phyloP scores from a whole-genome alignment of 2,329 filamentous ascomycete species.

The Cryphonectria japonica region DNA sequence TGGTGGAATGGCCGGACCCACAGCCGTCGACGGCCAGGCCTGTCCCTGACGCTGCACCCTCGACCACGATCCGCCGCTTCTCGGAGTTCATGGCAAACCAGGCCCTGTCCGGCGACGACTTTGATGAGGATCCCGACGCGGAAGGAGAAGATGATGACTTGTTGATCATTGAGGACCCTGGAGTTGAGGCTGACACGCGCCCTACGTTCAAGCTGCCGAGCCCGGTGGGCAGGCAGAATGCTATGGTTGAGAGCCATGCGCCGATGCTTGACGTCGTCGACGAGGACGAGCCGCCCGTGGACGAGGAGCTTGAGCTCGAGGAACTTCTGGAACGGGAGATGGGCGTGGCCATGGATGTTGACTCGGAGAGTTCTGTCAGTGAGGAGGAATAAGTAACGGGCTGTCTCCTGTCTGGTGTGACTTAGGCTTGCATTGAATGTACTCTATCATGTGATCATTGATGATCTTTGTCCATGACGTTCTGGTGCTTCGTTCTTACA shows the following conservation, averaged over 20 bases:
- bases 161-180: conserved; percentile 43
- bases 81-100: conserved; percentile 53
- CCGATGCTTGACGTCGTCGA: conserved; percentile 31
- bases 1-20: conserved; percentile 63
- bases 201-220: conserved; percentile 57
- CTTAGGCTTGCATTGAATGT: background rate
- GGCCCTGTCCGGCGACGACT: conserved; percentile 46
- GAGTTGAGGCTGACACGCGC: conserved; percentile 43
- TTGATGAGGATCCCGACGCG: conserved; percentile 49
- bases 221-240: conserved; percentile 47
- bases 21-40: conserved; percentile 41
- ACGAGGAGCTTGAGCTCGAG: conserved; percentile 56
- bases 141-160: conserved; percentile 49
- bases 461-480: background rate
- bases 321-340: conserved; percentile 61
- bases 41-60: conserved; percentile 43
- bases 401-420: background rate
- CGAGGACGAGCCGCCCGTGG: conserved; percentile 46
- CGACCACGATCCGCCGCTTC: conserved; percentile 50
- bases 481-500: background rate
- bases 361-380: conserved; percentile 67
- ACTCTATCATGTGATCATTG: background rate
- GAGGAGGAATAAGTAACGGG: conserved; percentile 59
- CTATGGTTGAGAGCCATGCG: conserved; percentile 1
- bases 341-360: conserved; percentile 47